Conservation (phyloP, 208 protist species). For the Dictyostelium gargantuum region DNA sequence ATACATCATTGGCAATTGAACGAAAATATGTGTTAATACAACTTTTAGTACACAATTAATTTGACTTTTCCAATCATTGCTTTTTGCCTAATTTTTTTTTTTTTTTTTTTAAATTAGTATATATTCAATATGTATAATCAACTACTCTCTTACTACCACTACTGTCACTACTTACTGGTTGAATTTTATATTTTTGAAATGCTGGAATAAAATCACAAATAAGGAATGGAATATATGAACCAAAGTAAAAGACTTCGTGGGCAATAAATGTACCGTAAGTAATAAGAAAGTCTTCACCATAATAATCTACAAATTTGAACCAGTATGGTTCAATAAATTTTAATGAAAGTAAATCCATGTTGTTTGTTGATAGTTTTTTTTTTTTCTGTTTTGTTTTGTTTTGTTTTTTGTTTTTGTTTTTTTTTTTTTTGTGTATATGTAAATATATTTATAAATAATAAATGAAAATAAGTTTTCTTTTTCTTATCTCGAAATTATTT, state of each 20-base stretch:
- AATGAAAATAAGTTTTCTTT: not conserved
- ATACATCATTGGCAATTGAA: slow-evolving; percentile 73
- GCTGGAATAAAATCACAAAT: slow-evolving; percentile 69
- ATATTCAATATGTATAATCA: no score
- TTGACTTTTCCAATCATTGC: slow-evolving; percentile 41
- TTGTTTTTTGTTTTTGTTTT: not conserved
- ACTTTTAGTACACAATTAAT: slow-evolving; percentile 65
- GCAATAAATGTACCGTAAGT: slow-evolving; percentile 68
- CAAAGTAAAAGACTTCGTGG: slow-evolving; percentile 75
- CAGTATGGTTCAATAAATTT: slow-evolving; percentile 9
- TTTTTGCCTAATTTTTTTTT: slow-evolving; percentile 68
- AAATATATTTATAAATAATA: not conserved
- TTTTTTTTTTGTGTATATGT: not conserved
- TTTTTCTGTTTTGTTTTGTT: not conserved
- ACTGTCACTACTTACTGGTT: slow-evolving; percentile 59
- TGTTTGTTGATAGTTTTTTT: not conserved
- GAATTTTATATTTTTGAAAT: slow-evolving; percentile 77
- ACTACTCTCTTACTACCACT: not conserved
- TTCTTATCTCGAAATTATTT: not conserved
- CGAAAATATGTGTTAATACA: slow-evolving; percentile 69
- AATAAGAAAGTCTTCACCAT: slow-evolving; percentile 43
- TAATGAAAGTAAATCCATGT: not conserved
- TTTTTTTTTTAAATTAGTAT: no score
- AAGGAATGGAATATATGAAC: slow-evolving; percentile 65
- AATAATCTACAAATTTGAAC: slow-evolving; percentile 54